Evolutionary conservation across 768 basidiomycete genomes (phyloP), one percentile per base, ranked within the genome.

Genomic region (Kwoniella pini): DNA sequence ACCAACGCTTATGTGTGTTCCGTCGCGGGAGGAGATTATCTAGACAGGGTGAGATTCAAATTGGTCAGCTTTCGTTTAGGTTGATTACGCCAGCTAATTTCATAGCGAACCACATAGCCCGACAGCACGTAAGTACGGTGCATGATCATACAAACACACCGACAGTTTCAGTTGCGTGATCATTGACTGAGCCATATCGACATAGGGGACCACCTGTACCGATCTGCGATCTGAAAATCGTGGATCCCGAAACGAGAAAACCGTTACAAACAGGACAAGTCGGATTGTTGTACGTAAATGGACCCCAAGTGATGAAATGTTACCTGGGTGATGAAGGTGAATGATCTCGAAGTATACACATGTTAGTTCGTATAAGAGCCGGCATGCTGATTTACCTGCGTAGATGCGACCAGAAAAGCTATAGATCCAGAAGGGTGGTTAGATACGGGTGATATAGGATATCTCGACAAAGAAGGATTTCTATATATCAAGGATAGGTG

Each of bases 1-100:
- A 75, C 73, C 3, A 75, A 75, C 40, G 73, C 73, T 2, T 72
- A 72, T 65, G 68, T 75, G n/a, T 72, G 70, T 53, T 72, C 73
- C 1, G 57, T 72, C 9, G 68, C 70, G 15, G 73, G 73, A 10
- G 45, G 42, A 28, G 73, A 75, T 44, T 75, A 75, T 50, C 17
- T 70, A 9, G 44, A 54, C 11, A 57, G 59, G 27, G 73, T 72
- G 57, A 68, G 70, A 54, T n/a, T n/a, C n/a, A n/a, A n/a, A n/a
- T n/a, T n/a, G n/a, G n/a, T n/a, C n/a, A n/a, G n/a, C n/a, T n/a
- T n/a, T n/a, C n/a, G n/a, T n/a, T n/a, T n/a, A n/a, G n/a, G n/a
- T n/a, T n/a, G n/a, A n/a, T n/a, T 5, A 12, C 15, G 7, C 17
- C 22, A 17, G 6, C 22, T 12, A 48, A n/a, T 28, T 21, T 26